Conservation (phyloP, 768 basidiomycete species). For the Baorangia bicolor region DNA sequence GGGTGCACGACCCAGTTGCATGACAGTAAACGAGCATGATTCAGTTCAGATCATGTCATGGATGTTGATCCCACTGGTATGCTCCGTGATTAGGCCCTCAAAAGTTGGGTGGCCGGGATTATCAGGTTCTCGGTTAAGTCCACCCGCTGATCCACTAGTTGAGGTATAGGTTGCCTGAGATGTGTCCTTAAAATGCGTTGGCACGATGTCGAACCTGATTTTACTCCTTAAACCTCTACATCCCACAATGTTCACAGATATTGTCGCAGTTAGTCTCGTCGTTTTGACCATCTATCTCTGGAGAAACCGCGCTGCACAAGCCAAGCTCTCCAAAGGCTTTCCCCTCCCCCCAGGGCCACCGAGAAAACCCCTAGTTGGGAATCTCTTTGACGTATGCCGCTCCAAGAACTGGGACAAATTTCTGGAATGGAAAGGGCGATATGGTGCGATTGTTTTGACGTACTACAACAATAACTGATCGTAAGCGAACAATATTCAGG, state of each 20-base stretch:
- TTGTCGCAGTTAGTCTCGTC: not conserved
- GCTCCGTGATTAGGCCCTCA: no score
- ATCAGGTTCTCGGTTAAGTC: no score
- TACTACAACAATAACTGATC: not conserved
- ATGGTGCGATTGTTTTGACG: not conserved
- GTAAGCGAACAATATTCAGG: slow-evolving; percentile 12
- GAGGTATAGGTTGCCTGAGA: no score
- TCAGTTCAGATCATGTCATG: no score
- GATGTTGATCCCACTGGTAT: no score
- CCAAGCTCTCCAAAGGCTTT: slow-evolving; percentile 5
- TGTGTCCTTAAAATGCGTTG: no score
- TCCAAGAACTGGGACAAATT: slow-evolving; percentile 9
- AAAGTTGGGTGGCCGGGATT: no score
- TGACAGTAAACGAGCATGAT: no score
- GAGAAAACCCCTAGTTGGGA: not conserved
- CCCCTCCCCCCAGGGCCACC: slow-evolving; percentile 6
- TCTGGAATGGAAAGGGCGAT: slow-evolving; percentile 7
- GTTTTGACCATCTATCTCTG: not conserved
- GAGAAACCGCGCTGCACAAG: not conserved
- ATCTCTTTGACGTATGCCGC: slow-evolving; percentile 8
- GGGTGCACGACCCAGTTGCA: no score
- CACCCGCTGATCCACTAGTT: no score
- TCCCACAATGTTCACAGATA: not conserved
- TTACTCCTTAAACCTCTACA: no score
- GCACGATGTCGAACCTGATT: no score